Evolutionary conservation across 23 red algal species (phyloP), one percentile per base, ranked within the genome.

Genomic region (Gracilaria domingensis): DNA sequence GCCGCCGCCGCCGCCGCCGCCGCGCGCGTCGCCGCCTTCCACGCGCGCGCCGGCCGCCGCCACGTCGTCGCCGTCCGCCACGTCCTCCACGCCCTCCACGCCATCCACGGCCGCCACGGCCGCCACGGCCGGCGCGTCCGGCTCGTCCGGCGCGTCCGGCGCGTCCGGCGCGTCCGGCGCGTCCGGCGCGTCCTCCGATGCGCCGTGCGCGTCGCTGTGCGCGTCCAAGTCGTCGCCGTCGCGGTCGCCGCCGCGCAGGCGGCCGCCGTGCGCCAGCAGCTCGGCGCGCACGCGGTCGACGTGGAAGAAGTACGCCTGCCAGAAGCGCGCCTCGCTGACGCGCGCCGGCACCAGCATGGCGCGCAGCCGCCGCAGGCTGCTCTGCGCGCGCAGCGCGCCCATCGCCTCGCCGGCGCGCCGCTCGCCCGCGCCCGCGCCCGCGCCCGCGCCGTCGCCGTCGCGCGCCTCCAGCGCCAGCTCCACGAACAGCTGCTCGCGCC

Each of bases 221-320:
- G 6, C 33, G 67, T 40, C 35, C 14, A 7, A 5, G 33, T 39
- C 67, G 67, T 14, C 23, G 4, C 33, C 67, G 20, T 72, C 89
- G 54, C 66, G 33, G 24, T 32, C 80, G 24, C 66, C 61, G 30
- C 58, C 76, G 18, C 33, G 66, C 24, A 79, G 72, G 34, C 38
- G 60, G 7, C 88, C 86, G 42, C 45, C 80, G 51, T 88, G 81
- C 11, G 57, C 79, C 16, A 87, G 45, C 74, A 95, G 71, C 28
- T 67, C 54, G 12, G 76, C 55, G 67, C 88, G 62, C 36, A 90
- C 45, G 44, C 80, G 60, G 30, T 81, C 44, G 13, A 95, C 85
- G 2, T 89, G 93, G 35, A 53, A 87, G 90, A 95, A 95, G 67
- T 95, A 95, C 75, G 64, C 74, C 0, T 37, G 14, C 93, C 93